These are phyloP conservation scores for Tulasnella sp. DNA, from an alignment of 768 basidiomycete genomes.

Conservation along the genomic window DNA sequence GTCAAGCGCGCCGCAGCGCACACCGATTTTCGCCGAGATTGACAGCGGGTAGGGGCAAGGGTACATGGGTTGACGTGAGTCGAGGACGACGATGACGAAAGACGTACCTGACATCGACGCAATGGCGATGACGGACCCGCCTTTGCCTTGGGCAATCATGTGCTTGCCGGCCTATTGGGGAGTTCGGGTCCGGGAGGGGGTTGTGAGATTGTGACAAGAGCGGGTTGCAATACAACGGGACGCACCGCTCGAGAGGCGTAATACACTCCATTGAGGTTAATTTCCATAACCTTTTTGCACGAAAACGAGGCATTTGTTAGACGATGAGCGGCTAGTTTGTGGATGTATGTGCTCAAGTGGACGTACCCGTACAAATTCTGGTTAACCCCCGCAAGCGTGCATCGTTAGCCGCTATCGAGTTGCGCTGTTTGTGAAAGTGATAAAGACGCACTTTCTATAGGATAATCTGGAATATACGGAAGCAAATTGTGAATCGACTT, in stretches of 20 bases:
- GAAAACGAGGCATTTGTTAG: neutral
- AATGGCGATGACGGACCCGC: slow-evolving; percentile 29
- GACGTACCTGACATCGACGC: slow-evolving; percentile 30
- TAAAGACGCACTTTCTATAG: slow-evolving; percentile 22
- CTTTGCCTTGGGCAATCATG: slow-evolving; percentile 28
- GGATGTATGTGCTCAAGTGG: neutral
- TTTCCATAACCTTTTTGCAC: slow-evolving; percentile 26
- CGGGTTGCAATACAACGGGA: neutral
- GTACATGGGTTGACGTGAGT: neutral
- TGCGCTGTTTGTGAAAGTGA: neutral
- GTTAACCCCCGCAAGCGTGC: neutral
- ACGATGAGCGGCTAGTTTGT: neutral
- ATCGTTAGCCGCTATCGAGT: neutral
- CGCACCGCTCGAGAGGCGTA: slow-evolving; percentile 23
- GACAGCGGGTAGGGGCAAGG: neutral
- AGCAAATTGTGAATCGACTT: neutral
- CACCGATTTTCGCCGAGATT: slow-evolving; percentile 17
- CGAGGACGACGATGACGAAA: neutral
- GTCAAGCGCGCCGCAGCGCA: neutral
- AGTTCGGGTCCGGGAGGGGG: neutral
- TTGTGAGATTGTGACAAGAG: neutral
- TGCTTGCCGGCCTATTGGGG: slow-evolving; percentile 27
- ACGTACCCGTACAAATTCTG: neutral
- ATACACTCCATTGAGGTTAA: slow-evolving; percentile 30
- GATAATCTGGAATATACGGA: slow-evolving; percentile 19